These are phyloP conservation scores for Microcos paniculata DNA, from an alignment of 345 rosid species.

Conservation along the genomic window DNA sequence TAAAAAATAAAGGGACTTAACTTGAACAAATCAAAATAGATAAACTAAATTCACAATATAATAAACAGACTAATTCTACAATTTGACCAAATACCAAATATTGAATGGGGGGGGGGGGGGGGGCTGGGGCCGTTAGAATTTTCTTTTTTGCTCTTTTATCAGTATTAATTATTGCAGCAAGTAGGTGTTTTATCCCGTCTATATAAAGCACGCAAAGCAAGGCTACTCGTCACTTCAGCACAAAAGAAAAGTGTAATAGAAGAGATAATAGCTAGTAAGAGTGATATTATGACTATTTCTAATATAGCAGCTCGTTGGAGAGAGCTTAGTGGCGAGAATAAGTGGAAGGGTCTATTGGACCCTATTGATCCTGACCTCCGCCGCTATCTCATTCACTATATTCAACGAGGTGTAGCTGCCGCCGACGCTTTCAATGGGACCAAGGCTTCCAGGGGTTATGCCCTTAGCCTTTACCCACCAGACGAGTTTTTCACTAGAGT, in stretches of 20 bases:
- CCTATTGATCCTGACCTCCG: slow-evolving; percentile 52
- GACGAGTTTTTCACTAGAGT: slow-evolving; percentile 37
- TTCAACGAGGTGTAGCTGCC: slow-evolving; percentile 38
- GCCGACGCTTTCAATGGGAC: slow-evolving; percentile 26
- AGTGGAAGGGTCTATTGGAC: slow-evolving; percentile 37
- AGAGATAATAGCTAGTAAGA: neutral
- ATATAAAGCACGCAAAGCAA: neutral
- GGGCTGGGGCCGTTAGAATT: too few species aligned
- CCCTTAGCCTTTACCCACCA: slow-evolving; percentile 25
- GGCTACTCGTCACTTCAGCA: neutral
- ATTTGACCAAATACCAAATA: too few species aligned
- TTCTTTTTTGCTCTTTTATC: too few species aligned
- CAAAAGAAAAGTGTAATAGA: neutral
- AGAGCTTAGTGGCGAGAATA: slow-evolving; percentile 36
- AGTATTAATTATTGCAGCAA: too few species aligned
- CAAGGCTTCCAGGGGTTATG: slow-evolving; percentile 16
- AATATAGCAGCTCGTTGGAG: slow-evolving; percentile 44
- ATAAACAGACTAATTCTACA: too few species aligned
- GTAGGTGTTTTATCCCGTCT: too few species aligned
- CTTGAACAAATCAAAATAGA: too few species aligned
- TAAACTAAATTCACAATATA: too few species aligned
- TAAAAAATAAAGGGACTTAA: too few species aligned
- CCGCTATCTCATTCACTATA: slow-evolving; percentile 44
- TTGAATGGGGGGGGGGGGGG: too few species aligned
- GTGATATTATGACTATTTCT: neutral